phyloP scores from a whole-genome alignment of 2,329 filamentous ascomycete species.

The Exophiala sp. region DNA sequence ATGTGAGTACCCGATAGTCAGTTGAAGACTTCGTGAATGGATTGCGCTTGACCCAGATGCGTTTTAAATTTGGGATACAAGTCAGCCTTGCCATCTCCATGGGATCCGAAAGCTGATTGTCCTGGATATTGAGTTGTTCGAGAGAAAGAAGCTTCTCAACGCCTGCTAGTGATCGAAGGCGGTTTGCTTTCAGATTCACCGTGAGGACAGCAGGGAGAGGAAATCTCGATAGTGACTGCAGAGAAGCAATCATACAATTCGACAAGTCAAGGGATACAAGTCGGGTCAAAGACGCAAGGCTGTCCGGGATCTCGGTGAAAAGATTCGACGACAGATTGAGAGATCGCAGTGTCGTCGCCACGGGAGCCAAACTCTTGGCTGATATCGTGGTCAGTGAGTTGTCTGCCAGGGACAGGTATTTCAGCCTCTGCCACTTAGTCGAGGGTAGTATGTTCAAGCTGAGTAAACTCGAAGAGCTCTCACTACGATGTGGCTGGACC shows the following conservation, averaged over 20 bases:
- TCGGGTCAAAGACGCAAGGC: conserved; percentile 76
- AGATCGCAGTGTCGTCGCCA: conserved; percentile 85
- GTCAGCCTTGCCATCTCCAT: conserved; percentile 86
- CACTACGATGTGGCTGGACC: conserved; percentile 48
- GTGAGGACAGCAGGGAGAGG: conserved; percentile 91
- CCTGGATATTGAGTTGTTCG: conserved; percentile 84
- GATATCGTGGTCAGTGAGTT: conserved; percentile 82
- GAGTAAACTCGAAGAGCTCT: conserved; percentile 75
- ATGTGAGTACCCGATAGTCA: conserved; percentile 82
- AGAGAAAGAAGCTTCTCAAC: conserved; percentile 84
- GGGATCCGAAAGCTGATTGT: conserved; percentile 87
- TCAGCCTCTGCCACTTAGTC: conserved; percentile 91
- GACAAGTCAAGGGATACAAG: conserved; percentile 91
- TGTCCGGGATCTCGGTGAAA: conserved; percentile 92
- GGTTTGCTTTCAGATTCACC: conserved; percentile 84
- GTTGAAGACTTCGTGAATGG: conserved; percentile 85
- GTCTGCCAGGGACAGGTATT: conserved; percentile 86
- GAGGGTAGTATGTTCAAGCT: conserved; percentile 69
- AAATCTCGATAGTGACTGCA: conserved; percentile 80
- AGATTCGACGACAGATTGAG: conserved; percentile 90
- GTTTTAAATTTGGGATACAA: conserved; percentile 82
- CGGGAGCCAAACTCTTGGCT: conserved; percentile 69
- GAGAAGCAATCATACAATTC: conserved; percentile 94
- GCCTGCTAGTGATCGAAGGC: conserved; percentile 80
- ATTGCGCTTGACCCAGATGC: conserved; percentile 90